Conservation (phyloP, 768 basidiomycete genomes). For the Phylloporus sp. region DNA sequence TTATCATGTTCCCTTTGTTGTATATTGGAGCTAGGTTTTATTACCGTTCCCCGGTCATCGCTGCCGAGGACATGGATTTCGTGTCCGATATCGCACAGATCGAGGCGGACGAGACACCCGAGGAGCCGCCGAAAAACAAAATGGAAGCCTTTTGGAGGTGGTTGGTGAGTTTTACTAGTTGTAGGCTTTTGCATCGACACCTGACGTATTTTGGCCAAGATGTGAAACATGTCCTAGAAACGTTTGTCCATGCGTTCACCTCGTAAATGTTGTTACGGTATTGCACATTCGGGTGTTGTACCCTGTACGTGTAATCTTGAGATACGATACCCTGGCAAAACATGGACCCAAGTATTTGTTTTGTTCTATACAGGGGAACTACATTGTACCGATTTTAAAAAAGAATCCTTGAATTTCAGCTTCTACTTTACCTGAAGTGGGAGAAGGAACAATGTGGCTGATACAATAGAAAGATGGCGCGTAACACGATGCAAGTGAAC, state of each 20-base stretch:
- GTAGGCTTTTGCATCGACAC: background rate
- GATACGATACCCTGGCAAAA: too few species aligned
- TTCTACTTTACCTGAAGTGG: slow-evolving; percentile 27
- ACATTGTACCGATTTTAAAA: background rate
- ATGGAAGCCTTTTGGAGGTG: slow-evolving; percentile 72
- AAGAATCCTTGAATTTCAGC: slow-evolving; percentile 2
- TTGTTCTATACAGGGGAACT: background rate
- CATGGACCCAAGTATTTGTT: background rate
- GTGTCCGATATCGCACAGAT: slow-evolving; percentile 64
- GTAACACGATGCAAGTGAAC: slow-evolving; percentile 27
- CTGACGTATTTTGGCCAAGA: slow-evolving; percentile 14
- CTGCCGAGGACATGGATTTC: slow-evolving; percentile 80
- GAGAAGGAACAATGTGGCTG: slow-evolving; percentile 19
- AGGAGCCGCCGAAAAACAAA: slow-evolving; percentile 65
- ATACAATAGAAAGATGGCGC: slow-evolving; percentile 33
- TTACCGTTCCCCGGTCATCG: slow-evolving; percentile 22
- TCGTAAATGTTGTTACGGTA: background rate
- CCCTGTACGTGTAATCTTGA: background rate
- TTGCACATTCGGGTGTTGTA: slow-evolving; percentile 3
- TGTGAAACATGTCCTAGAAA: slow-evolving; percentile 16
- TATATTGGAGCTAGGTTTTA: slow-evolving; percentile 58
- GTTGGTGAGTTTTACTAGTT: slow-evolving; percentile 51
- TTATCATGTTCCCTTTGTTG: slow-evolving; percentile 69
- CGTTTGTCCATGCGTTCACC: too few species aligned
- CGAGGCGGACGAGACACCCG: slow-evolving; percentile 67